These are phyloP conservation scores for Fusarium humuli DNA, from an alignment of 2,329 filamentous ascomycete genomes.

Conservation along the genomic window DNA sequence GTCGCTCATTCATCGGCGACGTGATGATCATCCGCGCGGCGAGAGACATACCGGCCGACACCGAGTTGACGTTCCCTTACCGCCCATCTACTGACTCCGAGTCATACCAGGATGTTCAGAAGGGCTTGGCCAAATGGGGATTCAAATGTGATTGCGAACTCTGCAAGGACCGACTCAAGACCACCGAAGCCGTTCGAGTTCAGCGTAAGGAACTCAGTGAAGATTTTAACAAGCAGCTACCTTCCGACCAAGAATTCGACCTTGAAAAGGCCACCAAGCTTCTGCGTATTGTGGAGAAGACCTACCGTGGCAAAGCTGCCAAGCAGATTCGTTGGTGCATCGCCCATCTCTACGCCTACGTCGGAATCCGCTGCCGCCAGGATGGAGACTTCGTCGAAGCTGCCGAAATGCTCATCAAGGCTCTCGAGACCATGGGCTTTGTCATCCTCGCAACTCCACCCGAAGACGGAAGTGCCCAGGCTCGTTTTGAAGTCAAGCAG, in stretches of 20 bases:
- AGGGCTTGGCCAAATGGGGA: slow-evolving; percentile 52
- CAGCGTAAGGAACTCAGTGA: not conserved
- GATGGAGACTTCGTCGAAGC: not conserved
- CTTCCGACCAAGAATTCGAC: not conserved
- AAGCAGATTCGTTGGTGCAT: not conserved
- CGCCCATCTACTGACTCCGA: slow-evolving; percentile 44
- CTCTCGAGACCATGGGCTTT: not conserved
- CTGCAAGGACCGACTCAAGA: slow-evolving; percentile 44
- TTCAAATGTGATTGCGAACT: slow-evolving; percentile 57
- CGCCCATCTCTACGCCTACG: not conserved
- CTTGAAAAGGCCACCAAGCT: not conserved
- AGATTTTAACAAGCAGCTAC: not conserved
- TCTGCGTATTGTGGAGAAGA: not conserved
- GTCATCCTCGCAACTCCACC: not conserved
- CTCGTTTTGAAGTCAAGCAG: not conserved
- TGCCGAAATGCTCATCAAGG: not conserved
- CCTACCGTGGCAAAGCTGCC: not conserved
- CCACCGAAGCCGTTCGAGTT: not conserved
- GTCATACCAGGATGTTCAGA: slow-evolving; percentile 42
- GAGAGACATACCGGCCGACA: slow-evolving; percentile 54
- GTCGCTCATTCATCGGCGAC: slow-evolving; percentile 65
- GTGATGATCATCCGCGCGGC: slow-evolving; percentile 63
- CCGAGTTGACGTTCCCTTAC: slow-evolving; percentile 61
- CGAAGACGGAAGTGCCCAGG: not conserved
- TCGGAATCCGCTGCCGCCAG: not conserved